These are phyloP conservation scores for Lyophyllum semitale DNA, from an alignment of 768 basidiomycete genomes.

Conservation along the genomic window DNA sequence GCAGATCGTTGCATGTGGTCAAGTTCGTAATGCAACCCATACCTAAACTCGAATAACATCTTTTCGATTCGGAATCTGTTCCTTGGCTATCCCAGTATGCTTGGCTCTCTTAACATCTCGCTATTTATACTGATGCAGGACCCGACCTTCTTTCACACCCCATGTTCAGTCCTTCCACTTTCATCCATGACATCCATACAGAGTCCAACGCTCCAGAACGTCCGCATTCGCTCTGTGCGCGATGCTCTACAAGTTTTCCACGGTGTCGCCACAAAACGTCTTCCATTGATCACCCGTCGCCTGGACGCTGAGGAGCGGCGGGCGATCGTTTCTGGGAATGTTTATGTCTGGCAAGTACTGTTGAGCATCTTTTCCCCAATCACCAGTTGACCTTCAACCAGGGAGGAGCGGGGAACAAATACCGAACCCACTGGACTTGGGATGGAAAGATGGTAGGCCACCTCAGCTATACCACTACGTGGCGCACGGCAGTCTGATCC, in stretches of 20 bases:
- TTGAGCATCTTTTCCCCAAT: neutral
- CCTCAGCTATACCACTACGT: neutral
- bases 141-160: slow-evolving; percentile 20
- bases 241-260: slow-evolving; percentile 84
- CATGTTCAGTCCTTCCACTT: slow-evolving; percentile 14
- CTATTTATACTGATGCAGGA: slow-evolving; percentile 27
- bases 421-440: slow-evolving; percentile 81
- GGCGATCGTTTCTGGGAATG: slow-evolving; percentile 72
- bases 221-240: slow-evolving; percentile 75
- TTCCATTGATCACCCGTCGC: slow-evolving; percentile 79
- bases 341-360: slow-evolving; percentile 67
- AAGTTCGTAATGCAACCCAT: slow-evolving; percentile 49
- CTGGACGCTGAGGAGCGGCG: slow-evolving; percentile 82
- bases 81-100: slow-evolving; percentile 35
- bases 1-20: slow-evolving; percentile 42
- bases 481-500: slow-evolving; percentile 5
- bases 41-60: slow-evolving; percentile 54
- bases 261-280: slow-evolving; percentile 65
- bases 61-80: slow-evolving; percentile 41
- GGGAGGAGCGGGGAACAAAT: slow-evolving; percentile 84
- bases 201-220: slow-evolving; percentile 71
- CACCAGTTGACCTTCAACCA: slow-evolving; percentile 13
- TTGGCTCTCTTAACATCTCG: slow-evolving; percentile 9
- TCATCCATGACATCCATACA: slow-evolving; percentile 52
- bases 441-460: slow-evolving; percentile 76